phyloP scores from a whole-genome alignment of 192 early-diverging fungal species.

The Geranomyces michiganensis region DNA sequence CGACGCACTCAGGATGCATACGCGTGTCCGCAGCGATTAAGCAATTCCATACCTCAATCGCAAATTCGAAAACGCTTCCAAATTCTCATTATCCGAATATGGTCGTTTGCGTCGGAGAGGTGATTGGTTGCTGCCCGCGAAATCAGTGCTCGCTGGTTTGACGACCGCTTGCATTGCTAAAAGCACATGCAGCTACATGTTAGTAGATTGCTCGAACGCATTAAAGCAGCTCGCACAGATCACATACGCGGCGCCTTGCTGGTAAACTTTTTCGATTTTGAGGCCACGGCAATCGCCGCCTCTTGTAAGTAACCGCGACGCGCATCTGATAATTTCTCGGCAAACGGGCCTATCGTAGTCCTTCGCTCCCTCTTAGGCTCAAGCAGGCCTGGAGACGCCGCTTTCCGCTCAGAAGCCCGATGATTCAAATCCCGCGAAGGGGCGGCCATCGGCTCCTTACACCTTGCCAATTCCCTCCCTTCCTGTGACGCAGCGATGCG shows the following conservation, averaged over 20 bases:
- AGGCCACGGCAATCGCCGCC: not conserved
- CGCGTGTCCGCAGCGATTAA: not conserved
- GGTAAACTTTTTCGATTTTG: constrained; percentile 11
- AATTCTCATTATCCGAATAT: not conserved
- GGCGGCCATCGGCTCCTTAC: too few species aligned
- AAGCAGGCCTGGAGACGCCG: too few species aligned
- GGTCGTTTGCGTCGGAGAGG: not conserved
- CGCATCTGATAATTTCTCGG: not conserved
- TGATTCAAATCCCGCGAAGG: too few species aligned
- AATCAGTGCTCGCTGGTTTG: not conserved
- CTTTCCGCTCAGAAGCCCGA: too few species aligned
- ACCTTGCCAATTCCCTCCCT: too few species aligned
- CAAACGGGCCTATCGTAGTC: not conserved
- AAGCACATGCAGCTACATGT: too few species aligned
- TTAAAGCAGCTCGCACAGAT: not conserved
- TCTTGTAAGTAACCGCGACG: not conserved
- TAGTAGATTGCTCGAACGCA: too few species aligned
- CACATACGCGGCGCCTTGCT: not conserved
- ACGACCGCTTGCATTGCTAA: not conserved
- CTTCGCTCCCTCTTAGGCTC: not conserved
- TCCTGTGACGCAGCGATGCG: too few species aligned
- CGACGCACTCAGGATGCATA: not conserved
- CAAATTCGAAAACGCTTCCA: not conserved
- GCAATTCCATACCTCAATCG: not conserved
- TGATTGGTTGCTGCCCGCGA: not conserved